Evolutionary conservation across 176 grass and related monocot genomes (phyloP).

Genomic region (Stipa capillata): DNA sequence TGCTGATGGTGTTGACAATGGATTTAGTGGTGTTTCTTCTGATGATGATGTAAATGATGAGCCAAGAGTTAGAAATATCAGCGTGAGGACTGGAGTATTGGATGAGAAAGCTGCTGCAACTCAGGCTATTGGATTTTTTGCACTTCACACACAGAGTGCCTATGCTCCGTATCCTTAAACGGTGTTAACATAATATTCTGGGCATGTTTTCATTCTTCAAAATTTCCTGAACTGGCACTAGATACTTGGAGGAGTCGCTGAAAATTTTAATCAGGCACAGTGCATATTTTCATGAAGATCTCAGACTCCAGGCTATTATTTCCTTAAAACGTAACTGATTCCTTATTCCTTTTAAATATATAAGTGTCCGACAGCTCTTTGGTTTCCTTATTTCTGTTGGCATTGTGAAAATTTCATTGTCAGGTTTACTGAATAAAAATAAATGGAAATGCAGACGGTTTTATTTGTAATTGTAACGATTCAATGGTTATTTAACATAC

Average conservation of each 20-base stretch:
- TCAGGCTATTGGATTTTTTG: slow-evolving; percentile 90
- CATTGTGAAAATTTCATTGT: neutral
- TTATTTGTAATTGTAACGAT: neutral
- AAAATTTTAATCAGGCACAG: slow-evolving; percentile 85
- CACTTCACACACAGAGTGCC: slow-evolving; percentile 71
- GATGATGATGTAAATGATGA: slow-evolving; percentile 91
- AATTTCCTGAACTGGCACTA: slow-evolving; percentile 48
- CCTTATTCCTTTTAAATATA: slow-evolving; percentile 13
- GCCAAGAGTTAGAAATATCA: slow-evolving; percentile 91
- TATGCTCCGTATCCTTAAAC: slow-evolving; percentile 78
- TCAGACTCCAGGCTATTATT: slow-evolving; percentile 95
- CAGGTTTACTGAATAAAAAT: neutral
- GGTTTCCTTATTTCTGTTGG: neutral
- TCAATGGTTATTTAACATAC: neutral
- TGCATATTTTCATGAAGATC: slow-evolving; percentile 96
- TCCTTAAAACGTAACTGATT: slow-evolving; percentile 77
- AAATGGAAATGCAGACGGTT: neutral
- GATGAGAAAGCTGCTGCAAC: slow-evolving; percentile 99
- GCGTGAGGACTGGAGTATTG: slow-evolving; percentile 88
- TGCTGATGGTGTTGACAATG: slow-evolving; percentile 59
- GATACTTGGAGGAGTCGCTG: slow-evolving; percentile 88
- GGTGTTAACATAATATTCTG: neutral
- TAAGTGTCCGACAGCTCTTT: slow-evolving; percentile 3
- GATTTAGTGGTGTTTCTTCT: slow-evolving; percentile 89
- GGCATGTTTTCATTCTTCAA: slow-evolving; percentile 20